Evolutionary conservation across 495 filamentous ascomycete species (phyloP), one percentile per base, ranked within the genome.

Genomic region (Talaromyces adpressus): DNA sequence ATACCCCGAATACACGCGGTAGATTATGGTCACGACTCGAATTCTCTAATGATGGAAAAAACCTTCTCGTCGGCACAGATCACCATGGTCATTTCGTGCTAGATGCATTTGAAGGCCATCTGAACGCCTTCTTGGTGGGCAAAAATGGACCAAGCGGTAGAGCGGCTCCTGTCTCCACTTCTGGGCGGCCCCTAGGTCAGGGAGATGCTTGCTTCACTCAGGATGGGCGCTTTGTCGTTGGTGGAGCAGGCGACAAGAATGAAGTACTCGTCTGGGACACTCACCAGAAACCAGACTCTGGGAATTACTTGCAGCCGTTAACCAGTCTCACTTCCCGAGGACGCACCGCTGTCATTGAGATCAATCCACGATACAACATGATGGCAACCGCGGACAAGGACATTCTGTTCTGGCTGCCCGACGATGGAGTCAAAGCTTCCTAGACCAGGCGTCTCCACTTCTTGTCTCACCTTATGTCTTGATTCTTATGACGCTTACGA

Each of bases 1-100:
- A 76, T 67, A 83, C 77, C 22, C 79, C 72, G 23, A 81, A 74
- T 60, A 81, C 73, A 25, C 73, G 71, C 11, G 82, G 77, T 63
- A 78, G 74, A 57, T 79, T 80, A 18, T 98, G 93, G 92, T 94
- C 88, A 3, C 89, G 87, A 57, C 78, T 98, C 23, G 91, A 96
- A 64, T 98, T 98, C 71, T 90, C 89, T 58, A 98, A 98, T 70
- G 93, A 98, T 70, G 94, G 94, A 0, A 95, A 96, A 70, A 84
- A 83, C 63, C 71, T 98, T 60, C 82, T 98, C 23, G 66, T 98
- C 30, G 88, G 89, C 27, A 96, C 93, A 6, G 88, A 88, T 29
- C 87, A 87, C 11, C 79, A 81, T 49, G 91, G 91, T 3, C 95
- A 98, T 69, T 94, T 90, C 66, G 75, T 98, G 27, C 77, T 98